Evolutionary conservation across 2,329 filamentous ascomycete species (phyloP).

Genomic region (Magnaporthales sp.): DNA sequence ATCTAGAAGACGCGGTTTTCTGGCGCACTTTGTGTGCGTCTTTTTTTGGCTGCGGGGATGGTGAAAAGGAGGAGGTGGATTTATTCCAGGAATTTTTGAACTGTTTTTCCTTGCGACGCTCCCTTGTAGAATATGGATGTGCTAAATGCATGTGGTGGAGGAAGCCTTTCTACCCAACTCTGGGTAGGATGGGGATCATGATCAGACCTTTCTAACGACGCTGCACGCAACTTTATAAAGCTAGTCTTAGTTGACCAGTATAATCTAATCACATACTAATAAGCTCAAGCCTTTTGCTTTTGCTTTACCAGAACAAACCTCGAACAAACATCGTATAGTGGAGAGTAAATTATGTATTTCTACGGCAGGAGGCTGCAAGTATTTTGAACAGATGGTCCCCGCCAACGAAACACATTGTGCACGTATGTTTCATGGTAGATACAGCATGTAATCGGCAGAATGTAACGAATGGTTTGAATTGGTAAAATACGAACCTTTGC

Average conservation of each 20-base stretch:
- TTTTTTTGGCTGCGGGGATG: no score
- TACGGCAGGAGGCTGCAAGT: no score
- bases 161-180: background rate
- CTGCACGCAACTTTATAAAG: background rate
- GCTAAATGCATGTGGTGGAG: background rate
- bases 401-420: no score
- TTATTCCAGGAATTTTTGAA: background rate
- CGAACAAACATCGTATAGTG: no score
- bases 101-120: background rate
- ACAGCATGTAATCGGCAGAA: no score
- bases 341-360: no score
- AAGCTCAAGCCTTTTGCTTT: background rate
- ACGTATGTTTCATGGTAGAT: no score
- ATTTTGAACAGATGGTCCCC: no score
- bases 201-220: background rate
- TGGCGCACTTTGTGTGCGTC: background rate
- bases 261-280: background rate
- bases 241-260: background rate
- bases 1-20: constrained; percentile 18
- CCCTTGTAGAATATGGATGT: background rate
- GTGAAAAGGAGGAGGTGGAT: background rate
- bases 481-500: no score
- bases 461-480: no score
- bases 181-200: background rate
- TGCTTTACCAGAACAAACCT: background rate